Evolutionary conservation across 1,284 basidiomycete genomes (phyloP).

Genomic region (Somion occarium): DNA sequence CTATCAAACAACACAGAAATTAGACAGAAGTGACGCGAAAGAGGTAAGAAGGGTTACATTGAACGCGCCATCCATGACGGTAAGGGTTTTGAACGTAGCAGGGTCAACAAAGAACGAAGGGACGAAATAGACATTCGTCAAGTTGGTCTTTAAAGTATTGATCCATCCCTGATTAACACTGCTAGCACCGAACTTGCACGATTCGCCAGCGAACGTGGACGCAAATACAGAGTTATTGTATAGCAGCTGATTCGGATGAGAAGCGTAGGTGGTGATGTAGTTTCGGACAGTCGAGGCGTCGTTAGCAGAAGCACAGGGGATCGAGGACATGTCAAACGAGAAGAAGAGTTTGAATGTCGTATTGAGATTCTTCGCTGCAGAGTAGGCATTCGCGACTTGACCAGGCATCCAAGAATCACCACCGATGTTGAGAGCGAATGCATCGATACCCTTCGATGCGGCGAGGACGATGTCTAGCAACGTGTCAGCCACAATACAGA

Average conservation of each 20-base stretch:
- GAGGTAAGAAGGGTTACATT: background rate
- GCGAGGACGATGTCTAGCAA: constrained; percentile 35
- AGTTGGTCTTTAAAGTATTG: constrained; percentile 22
- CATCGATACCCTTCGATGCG: constrained; percentile 35
- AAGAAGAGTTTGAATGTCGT: constrained; percentile 50
- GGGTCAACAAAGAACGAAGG: constrained; percentile 36
- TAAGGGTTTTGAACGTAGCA: constrained; percentile 19
- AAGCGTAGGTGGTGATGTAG: constrained; percentile 37
- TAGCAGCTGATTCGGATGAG: constrained; percentile 38
- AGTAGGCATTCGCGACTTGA: constrained; percentile 43
- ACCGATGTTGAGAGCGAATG: constrained; percentile 42
- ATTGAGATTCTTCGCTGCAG: constrained; percentile 13
- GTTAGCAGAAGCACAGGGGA: constrained; percentile 33
- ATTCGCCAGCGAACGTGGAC: constrained; percentile 51
- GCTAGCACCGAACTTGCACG: constrained; percentile 40
- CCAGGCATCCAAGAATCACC: constrained; percentile 43
- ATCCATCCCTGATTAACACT: constrained; percentile 29
- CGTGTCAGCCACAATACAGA: background rate
- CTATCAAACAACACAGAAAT: background rate
- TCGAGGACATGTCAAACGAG: constrained; percentile 51
- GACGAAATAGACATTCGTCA: constrained; percentile 29
- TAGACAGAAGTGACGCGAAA: background rate
- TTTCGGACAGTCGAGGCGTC: constrained; percentile 36
- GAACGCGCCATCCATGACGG: constrained; percentile 31
- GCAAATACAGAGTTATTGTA: constrained; percentile 40